phyloP scores from a whole-genome alignment of 2,329 filamentous ascomycete species.

The Aspergillus unguis region DNA sequence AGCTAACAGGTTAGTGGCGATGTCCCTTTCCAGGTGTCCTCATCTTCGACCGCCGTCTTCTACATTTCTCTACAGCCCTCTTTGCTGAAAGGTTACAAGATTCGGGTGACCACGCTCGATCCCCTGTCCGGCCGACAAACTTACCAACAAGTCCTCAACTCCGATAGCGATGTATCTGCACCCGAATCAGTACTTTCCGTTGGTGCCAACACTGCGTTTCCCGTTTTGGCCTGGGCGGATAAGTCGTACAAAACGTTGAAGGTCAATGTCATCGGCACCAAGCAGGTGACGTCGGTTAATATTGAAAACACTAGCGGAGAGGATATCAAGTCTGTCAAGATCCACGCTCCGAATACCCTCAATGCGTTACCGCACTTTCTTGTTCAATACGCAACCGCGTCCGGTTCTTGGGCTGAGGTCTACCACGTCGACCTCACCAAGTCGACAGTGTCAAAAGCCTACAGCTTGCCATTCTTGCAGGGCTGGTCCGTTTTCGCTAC shows the following conservation, averaged over 20 bases:
- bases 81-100: slow-evolving; percentile 65
- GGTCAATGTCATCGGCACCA: slow-evolving; percentile 44
- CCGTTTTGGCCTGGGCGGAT: slow-evolving; percentile 46
- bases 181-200: slow-evolving; percentile 41
- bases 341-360: slow-evolving; percentile 71
- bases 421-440: slow-evolving; percentile 76
- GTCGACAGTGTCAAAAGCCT: slow-evolving; percentile 68
- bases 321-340: slow-evolving; percentile 53
- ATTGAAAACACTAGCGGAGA: slow-evolving; percentile 41
- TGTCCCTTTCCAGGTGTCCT: slow-evolving; percentile 70
- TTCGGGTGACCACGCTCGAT: slow-evolving; percentile 74
- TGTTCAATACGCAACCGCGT: slow-evolving; percentile 70
- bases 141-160: slow-evolving; percentile 68
- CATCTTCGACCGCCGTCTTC: slow-evolving; percentile 66
- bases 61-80: slow-evolving; percentile 70
- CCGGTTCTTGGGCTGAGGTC: slow-evolving; percentile 76
- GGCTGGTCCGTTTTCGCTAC: slow-evolving; percentile 74
- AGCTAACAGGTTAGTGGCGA: slow-evolving; percentile 53
- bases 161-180: slow-evolving; percentile 65
- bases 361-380: slow-evolving; percentile 79
- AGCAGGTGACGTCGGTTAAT: slow-evolving; percentile 37
- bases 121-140: slow-evolving; percentile 67
- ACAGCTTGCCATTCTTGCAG: slow-evolving; percentile 68
- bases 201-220: slow-evolving; percentile 39
- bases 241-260: slow-evolving; percentile 43